These are phyloP conservation scores for Fusarium zealandicum DNA, from an alignment of 2,329 filamentous ascomycete species.

Conservation along the genomic window DNA sequence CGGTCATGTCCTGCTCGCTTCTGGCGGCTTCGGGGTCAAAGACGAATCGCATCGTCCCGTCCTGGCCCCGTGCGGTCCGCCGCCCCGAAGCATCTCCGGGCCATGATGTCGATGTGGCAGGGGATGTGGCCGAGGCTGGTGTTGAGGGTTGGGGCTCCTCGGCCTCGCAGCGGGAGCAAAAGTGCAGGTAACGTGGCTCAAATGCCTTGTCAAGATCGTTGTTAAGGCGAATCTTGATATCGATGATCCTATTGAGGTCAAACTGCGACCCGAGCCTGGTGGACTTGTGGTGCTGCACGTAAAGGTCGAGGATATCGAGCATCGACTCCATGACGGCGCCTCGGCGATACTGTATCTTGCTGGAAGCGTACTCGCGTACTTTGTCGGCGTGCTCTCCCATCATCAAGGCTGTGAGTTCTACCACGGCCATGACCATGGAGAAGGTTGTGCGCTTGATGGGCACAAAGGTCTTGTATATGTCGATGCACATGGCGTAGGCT, in stretches of 20 bases:
- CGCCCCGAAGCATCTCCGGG: conserved; percentile 46
- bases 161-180: conserved; percentile 60
- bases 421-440: conserved; percentile 82
- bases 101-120: conserved; percentile 50
- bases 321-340: conserved; percentile 75
- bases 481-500: conserved; percentile 83
- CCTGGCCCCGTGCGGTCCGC: conserved; percentile 54
- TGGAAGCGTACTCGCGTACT: conserved; percentile 57
- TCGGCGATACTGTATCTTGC: conserved; percentile 56
- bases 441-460: conserved; percentile 88
- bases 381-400: conserved; percentile 55
- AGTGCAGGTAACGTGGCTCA: conserved; percentile 69
- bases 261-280: conserved; percentile 78
- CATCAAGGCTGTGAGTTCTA: conserved; percentile 81
- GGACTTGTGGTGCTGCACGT: conserved; percentile 79
- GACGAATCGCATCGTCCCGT: conserved; percentile 88
- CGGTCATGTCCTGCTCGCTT: conserved; percentile 72
- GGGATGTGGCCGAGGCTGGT: conserved; percentile 47
- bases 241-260: conserved; percentile 80
- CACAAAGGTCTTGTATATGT: conserved; percentile 92
- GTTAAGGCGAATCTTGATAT: conserved; percentile 86
- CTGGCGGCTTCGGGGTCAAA: conserved; percentile 80
- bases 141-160: conserved; percentile 46
- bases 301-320: conserved; percentile 89
- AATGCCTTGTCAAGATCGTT: conserved; percentile 73